Conservation (phyloP, 1,284 basidiomycete species). For the Tilletia indica region DNA sequence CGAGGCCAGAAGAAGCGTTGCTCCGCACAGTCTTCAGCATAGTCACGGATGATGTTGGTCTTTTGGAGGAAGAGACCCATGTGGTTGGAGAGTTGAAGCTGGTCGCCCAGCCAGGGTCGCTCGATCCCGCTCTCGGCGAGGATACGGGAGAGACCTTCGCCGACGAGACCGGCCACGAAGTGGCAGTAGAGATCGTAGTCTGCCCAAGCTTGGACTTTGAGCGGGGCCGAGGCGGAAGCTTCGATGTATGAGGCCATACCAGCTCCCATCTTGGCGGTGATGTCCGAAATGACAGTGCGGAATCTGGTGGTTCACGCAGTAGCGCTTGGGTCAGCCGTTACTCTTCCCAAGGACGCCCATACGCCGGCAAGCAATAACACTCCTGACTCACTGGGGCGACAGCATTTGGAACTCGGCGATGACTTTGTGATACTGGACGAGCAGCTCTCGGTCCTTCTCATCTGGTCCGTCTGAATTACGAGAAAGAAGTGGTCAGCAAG, state of each 20-base stretch:
- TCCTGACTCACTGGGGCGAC: conserved; percentile 23
- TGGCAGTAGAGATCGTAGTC: conserved; percentile 98
- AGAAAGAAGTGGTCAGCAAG: not conserved
- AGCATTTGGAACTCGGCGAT: conserved; percentile 73
- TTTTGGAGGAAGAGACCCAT: conserved; percentile 98
- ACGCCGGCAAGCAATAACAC: not conserved
- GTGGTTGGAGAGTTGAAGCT: conserved; percentile 85
- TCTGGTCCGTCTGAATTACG: conserved; percentile 65
- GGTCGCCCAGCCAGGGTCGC: conserved; percentile 70
- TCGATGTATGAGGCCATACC: conserved; percentile 88
- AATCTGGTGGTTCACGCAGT: conserved; percentile 60
- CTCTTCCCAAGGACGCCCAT: not conserved
- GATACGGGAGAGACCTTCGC: conserved; percentile 88
- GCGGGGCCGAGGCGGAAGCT: conserved; percentile 33
- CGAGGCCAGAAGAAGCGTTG: conserved; percentile 90
- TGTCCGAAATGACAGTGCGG: conserved; percentile 77
- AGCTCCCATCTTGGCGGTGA: conserved; percentile 68
- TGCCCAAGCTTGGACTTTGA: conserved; percentile 52
- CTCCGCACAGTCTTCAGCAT: conserved; percentile 85
- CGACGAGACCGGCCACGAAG: conserved; percentile 96
- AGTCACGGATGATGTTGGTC: conserved; percentile 96
- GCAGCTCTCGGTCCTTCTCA: conserved; percentile 84
- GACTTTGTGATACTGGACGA: conserved; percentile 81
- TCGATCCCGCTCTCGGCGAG: conserved; percentile 88
- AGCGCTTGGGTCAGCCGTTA: not conserved